Conservation (phyloP, 345 rosid genomes). For the Turritis glabra region DNA sequence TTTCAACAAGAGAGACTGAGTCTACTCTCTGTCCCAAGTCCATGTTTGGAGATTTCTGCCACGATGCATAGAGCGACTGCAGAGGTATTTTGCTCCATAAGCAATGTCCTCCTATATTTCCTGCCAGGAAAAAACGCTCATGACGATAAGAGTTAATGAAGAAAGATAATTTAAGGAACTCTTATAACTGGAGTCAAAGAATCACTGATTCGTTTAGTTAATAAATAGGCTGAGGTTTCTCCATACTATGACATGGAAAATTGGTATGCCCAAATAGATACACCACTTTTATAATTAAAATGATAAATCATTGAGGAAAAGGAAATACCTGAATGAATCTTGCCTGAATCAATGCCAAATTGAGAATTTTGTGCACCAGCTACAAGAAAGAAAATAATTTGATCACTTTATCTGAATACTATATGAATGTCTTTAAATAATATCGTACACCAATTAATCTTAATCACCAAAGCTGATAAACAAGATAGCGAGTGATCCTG, state of each 20-base stretch:
- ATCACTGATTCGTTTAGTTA: conserved; percentile 7
- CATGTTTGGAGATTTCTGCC: conserved; percentile 85
- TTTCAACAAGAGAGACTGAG: conserved; percentile 58
- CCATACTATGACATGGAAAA: not conserved
- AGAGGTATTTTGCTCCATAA: conserved; percentile 77
- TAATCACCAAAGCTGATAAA: conserved; percentile 78
- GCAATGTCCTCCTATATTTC: conserved; percentile 79
- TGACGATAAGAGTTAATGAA: conserved; percentile 1
- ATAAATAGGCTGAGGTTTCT: not conserved
- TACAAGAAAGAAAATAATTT: conserved; percentile 41
- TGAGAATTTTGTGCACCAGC: conserved; percentile 72
- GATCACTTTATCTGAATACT: conserved; percentile 23
- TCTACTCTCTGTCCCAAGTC: conserved; percentile 84
- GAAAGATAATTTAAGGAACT: conserved; percentile 13
- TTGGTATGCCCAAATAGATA: not conserved
- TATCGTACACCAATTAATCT: conserved; percentile 6
- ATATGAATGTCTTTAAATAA: conserved; percentile 16
- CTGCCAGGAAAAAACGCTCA: conserved; percentile 45
- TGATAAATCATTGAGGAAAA: not conserved
- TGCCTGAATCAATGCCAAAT: conserved; percentile 61
- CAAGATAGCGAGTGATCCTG: conserved; percentile 77
- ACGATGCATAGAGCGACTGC: conserved; percentile 62
- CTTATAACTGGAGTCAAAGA: conserved; percentile 11
- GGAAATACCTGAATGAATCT: conserved; percentile 55
- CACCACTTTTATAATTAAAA: not conserved